Evolutionary conservation across 192 early-diverging fungal species (phyloP).

Genomic region (Entomortierella chlamydospora): DNA sequence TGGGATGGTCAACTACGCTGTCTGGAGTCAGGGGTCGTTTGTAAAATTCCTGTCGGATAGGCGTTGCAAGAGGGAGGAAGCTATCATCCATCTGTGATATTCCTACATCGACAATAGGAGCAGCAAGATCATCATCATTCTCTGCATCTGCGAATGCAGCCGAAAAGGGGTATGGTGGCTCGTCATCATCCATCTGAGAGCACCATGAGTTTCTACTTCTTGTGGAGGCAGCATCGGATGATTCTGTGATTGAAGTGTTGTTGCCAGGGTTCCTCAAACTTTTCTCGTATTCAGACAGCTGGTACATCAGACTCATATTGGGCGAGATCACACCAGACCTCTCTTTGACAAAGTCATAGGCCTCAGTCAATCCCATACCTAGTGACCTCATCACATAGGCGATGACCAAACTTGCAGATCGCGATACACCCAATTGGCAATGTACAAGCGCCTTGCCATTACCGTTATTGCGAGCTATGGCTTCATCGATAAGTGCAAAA

Average conservation of each 20-base stretch:
- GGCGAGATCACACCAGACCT: conserved; percentile 44
- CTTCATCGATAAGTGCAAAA: conserved; percentile 74
- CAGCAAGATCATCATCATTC: no score
- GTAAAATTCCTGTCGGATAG: conserved; percentile 24
- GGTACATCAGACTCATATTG: conserved; percentile 54
- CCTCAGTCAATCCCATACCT: conserved; percentile 62
- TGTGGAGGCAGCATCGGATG: neutral
- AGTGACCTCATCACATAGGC: conserved; percentile 77
- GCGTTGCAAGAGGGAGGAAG: conserved; percentile 5
- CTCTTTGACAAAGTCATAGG: conserved; percentile 62
- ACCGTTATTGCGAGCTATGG: conserved; percentile 30
- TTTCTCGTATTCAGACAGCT: conserved; percentile 52
- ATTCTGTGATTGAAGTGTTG: neutral
- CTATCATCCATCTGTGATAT: conserved; percentile 2
- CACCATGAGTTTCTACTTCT: conserved; percentile 30
- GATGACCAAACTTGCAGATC: conserved; percentile 71
- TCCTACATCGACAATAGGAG: no score
- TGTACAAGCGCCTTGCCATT: conserved; percentile 75
- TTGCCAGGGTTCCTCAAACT: conserved; percentile 18
- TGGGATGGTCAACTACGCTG: conserved; percentile 13
- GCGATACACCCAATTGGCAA: conserved; percentile 78
- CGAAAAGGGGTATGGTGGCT: conserved; percentile 49
- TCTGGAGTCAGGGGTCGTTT: conserved; percentile 39
- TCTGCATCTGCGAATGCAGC: conserved; percentile 17
- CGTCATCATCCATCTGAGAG: conserved; percentile 45